Percentiles rank a stretch among this genome's conserved stretches.
Conservation (phyloP, 2,329 filamentous ascomycete genomes). For the Madurella fahalii region DNA sequence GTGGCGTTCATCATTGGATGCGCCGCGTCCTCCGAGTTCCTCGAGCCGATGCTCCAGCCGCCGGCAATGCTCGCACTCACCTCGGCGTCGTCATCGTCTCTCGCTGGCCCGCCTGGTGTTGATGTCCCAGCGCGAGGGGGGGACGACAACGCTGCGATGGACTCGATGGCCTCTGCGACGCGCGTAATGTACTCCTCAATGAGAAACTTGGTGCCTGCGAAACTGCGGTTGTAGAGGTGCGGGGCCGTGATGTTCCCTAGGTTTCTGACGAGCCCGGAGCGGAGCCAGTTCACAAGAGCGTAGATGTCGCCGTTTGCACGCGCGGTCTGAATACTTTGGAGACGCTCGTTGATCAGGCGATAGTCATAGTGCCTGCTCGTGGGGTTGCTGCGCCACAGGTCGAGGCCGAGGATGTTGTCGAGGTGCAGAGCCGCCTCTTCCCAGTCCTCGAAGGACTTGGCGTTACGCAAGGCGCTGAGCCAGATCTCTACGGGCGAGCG, state of each 20-base stretch:
- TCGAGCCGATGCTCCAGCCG: neutral
- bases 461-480: constrained; percentile 60
- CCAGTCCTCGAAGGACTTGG: constrained; percentile 78
- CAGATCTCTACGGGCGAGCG: constrained; percentile 63
- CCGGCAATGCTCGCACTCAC: neutral
- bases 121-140: constrained; percentile 27
- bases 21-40: neutral
- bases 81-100: neutral
- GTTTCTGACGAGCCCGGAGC: constrained; percentile 76
- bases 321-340: constrained; percentile 65
- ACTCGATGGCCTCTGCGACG: constrained; percentile 74
- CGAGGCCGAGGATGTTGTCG: constrained; percentile 76
- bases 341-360: constrained; percentile 72
- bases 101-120: neutral
- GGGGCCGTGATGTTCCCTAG: constrained; percentile 85
- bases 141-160: constrained; percentile 66
- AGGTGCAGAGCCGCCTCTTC: constrained; percentile 76
- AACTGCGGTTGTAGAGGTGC: constrained; percentile 77
- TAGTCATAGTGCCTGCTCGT: constrained; percentile 82
- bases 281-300: constrained; percentile 71
- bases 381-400: constrained; percentile 80
- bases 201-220: constrained; percentile 82
- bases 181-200: constrained; percentile 89
- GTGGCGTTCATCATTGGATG: constrained; percentile 5
- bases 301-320: constrained; percentile 69